Evolutionary conservation across 2,329 filamentous ascomycete genomes (phyloP), one percentile per base, ranked within the genome.

Genomic region (Neonectria magnoliae): DNA sequence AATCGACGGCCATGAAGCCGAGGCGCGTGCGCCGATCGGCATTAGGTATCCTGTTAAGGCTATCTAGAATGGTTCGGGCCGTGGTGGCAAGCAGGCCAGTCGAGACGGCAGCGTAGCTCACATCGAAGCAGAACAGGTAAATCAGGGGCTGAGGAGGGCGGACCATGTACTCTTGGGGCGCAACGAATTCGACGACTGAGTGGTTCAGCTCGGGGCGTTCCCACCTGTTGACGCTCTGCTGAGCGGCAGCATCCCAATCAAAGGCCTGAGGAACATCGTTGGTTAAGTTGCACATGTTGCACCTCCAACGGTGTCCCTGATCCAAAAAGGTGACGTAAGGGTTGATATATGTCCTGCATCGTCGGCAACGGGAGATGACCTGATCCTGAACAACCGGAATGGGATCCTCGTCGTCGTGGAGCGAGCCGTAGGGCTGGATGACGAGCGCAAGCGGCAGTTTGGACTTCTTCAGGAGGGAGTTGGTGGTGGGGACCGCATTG

Each of bases 201-300:
- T 98, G 91, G 82, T 99, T 99, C 66, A 99, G 85, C 78, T 99
- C 96, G 42, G 93, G 88, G 73, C 96, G 87, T 78, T 97, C 91
- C 92, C 96, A 97, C 76, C 96, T 86, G 78, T 99, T 95, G 55
- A 97, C 91, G 57, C 90, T 92, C 83, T 97, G 94, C 80, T 98
- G 95, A 59, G 94, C 86, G 48, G 93, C 91, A 36, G 93, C 91
- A 80, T 99, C 96, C 96, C 96, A 99, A 78, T 99, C 96, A 71
- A 99, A 99, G 41, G 94, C 94, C 81, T 99, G 96, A n/a, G 96
- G 96, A 42, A 98, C 95, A 74, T 99, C 96, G 78, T 99, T 99
- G 72, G 94, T 98, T 69, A 99, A 85, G 80, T 97, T 98, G 81
- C 96, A 99, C 94, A 99, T 98, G 82, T 99, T 99, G 84, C 96